Evolutionary conservation across 805 yeast genomes (phyloP), one percentile per base, ranked within the genome.

Genomic region (Pichia exigua): DNA sequence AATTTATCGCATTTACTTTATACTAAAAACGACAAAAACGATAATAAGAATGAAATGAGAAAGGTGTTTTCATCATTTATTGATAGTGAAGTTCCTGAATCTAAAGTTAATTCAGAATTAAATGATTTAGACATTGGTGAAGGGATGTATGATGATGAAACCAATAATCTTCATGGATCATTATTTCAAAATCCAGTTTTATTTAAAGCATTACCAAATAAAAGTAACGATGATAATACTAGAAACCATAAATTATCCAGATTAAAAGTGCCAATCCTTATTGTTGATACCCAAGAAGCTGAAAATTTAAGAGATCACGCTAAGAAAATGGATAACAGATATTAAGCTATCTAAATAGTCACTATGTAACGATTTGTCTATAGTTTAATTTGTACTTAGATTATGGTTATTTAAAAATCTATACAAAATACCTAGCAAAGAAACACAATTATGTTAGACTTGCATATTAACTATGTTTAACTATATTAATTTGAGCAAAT

Each of bases 231-330:
- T 4, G 13, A 30, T 30, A 30, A 9, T n/a, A 13, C 1, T 27
- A 28, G 10, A n/a, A 42, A 11, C 6, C 15, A 11, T 1, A 5
- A 24, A n/a, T 18, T 1, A 12, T n/a, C 41, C 18, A 11, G 10
- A 7, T 15, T 45, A 42, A 49, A 47, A 17, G 51, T 65, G 2
- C 70, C 70, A 1, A 60, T 64, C 17, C 45, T 66, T 18, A 42
- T 66, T 12, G 59, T 66, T 2, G 66, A 63, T 46, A 50, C 61
- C 11, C 61, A 60, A 24, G 69, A 65, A 46, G 70, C 68, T 10
- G 57, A 60, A 26, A 53, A 55, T 38, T 38, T 66, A 15, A 51
- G 60, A 18, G 46, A 51, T 21, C 58, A 53, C 42, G 57, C 58
- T 9, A 26, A 46, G 18, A 42, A 38, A 18, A 8, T 48, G 32